These are phyloP conservation scores for Schwanniomyces yamadae DNA, from an alignment of 805 yeast genomes.

Conservation along the genomic window DNA sequence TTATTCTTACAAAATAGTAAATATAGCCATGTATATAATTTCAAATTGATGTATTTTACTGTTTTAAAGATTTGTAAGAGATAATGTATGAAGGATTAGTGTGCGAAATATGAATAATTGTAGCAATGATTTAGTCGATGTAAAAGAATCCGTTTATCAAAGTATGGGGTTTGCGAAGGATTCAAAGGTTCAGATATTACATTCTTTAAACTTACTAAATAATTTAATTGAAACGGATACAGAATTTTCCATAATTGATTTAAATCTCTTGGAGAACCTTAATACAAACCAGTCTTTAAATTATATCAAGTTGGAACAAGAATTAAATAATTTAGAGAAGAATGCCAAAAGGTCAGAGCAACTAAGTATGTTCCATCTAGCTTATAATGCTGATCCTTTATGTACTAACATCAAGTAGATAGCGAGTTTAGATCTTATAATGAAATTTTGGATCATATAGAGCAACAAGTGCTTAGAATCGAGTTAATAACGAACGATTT, in stretches of 20 bases:
- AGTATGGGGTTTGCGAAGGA: conserved; percentile 1
- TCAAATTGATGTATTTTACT: too few species aligned
- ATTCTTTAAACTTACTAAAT: conserved; percentile 29
- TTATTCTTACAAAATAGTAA: background rate
- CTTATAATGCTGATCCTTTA: too few species aligned
- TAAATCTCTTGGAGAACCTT: conserved; percentile 51
- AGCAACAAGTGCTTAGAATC: conserved; percentile 36
- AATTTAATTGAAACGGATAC: conserved; percentile 41
- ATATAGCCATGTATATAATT: background rate
- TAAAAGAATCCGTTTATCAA: too few species aligned
- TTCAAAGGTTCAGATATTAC: conserved; percentile 8
- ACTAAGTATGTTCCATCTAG: conserved; percentile 16
- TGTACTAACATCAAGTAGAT: conserved; percentile 13
- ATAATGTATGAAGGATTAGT: too few species aligned
- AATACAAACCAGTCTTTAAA: conserved; percentile 59
- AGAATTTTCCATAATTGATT: conserved; percentile 40
- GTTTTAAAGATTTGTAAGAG: too few species aligned
- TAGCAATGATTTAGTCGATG: too few species aligned
- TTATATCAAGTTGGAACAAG: conserved; percentile 44
- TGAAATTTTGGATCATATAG: conserved; percentile 27
- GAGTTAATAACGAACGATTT: conserved; percentile 53
- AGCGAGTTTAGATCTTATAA: conserved; percentile 24
- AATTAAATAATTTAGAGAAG: conserved; percentile 42
- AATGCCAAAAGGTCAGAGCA: conserved; percentile 32
- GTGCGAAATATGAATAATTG: too few species aligned